Evolutionary conservation across 768 basidiomycete species (phyloP).

Genomic region (Kwoniella sp.): DNA sequence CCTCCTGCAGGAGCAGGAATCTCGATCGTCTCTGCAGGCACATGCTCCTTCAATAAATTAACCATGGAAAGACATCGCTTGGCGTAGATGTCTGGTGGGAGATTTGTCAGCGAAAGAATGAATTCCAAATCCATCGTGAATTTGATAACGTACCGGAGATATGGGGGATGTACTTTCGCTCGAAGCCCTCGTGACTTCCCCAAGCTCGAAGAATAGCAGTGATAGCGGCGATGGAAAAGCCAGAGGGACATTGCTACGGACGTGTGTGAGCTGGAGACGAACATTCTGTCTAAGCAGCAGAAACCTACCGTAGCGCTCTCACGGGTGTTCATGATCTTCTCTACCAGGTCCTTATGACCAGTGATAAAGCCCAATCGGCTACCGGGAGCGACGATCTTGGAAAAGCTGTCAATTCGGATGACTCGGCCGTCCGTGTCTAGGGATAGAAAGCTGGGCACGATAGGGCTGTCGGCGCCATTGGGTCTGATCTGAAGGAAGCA

Average conservation of each 20-base stretch:
- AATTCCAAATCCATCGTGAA: not conserved
- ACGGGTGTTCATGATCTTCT: constrained; percentile 38
- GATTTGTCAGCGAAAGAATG: too few species aligned
- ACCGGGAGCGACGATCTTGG: constrained; percentile 49
- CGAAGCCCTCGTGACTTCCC: constrained; percentile 46
- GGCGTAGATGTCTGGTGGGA: constrained; percentile 32
- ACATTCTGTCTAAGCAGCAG: not conserved
- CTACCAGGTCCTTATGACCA: constrained; percentile 31
- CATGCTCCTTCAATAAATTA: constrained; percentile 15
- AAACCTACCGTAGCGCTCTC: constrained; percentile 41
- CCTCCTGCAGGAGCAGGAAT: constrained; percentile 23
- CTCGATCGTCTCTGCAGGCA: constrained; percentile 12
- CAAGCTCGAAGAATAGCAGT: constrained; percentile 39
- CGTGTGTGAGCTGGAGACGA: not conserved
- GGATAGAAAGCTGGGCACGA: constrained; percentile 44
- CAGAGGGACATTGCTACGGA: constrained; percentile 36
- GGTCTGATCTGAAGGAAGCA: constrained; percentile 51
- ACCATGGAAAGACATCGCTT: constrained; percentile 36
- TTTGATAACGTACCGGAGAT: constrained; percentile 34
- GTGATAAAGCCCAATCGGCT: constrained; percentile 43
- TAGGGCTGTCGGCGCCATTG: constrained; percentile 37
- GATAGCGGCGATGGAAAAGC: constrained; percentile 42
- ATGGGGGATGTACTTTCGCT: constrained; percentile 45
- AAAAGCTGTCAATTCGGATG: constrained; percentile 46
- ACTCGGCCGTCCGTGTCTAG: constrained; percentile 47